Conservation (phyloP, 2,329 filamentous ascomycete species). For the Lachnellula occidentalis region DNA sequence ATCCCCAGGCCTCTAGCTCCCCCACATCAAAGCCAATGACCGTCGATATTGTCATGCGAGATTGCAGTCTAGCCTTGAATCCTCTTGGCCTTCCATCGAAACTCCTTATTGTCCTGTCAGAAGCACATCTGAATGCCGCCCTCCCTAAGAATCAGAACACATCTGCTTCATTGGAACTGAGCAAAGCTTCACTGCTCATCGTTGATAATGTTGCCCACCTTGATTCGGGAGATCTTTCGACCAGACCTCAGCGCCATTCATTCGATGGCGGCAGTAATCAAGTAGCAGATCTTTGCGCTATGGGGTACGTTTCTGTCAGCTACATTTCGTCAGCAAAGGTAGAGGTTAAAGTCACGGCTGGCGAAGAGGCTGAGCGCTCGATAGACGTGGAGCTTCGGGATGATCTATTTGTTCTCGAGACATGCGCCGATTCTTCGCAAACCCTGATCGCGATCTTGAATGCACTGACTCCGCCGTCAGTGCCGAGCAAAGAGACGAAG, state of each 20-base stretch:
- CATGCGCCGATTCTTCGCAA: constrained; percentile 94
- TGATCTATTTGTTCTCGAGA: constrained; percentile 84
- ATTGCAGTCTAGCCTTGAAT: constrained; percentile 80
- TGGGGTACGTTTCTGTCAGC: constrained; percentile 81
- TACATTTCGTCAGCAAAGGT: constrained; percentile 79
- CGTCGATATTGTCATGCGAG: constrained; percentile 69
- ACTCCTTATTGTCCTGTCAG: constrained; percentile 70
- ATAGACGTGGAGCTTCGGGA: constrained; percentile 79
- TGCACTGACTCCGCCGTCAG: constrained; percentile 75
- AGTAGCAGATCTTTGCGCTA: constrained; percentile 51
- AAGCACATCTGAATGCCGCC: constrained; percentile 64
- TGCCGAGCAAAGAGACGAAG: constrained; percentile 75
- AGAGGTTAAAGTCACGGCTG: constrained; percentile 51
- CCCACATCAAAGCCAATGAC: constrained; percentile 50
- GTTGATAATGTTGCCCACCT: constrained; percentile 65
- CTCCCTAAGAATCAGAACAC: constrained; percentile 62
- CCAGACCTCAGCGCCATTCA: constrained; percentile 21
- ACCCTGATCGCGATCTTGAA: constrained; percentile 77
- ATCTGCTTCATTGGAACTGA: constrained; percentile 60
- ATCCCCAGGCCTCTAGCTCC: neutral
- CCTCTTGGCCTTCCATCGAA: constrained; percentile 72
- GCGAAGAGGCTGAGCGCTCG: constrained; percentile 54
- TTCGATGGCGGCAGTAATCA: constrained; percentile 37
- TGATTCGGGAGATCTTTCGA: constrained; percentile 5
- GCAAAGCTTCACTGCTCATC: constrained; percentile 76